Evolutionary conservation across 768 basidiomycete species (phyloP), one percentile per base, ranked within the genome.

Genomic region (Suillus hirtellus): DNA sequence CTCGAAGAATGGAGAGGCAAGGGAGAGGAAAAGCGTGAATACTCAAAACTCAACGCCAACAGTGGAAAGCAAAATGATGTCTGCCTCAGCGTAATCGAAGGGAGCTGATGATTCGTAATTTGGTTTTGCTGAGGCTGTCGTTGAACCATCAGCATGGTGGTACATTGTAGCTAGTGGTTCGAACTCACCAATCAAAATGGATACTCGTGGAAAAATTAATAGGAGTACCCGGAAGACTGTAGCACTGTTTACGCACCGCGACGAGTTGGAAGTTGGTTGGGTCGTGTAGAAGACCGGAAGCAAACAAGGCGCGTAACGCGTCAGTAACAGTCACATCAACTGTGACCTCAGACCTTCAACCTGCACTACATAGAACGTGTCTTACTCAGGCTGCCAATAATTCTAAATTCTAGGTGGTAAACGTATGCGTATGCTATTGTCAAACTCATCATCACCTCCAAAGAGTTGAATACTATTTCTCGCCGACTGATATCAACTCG

Each of bases 1-100:
- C 37, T 71, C 65, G 63, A 78, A 81, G 64, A 75, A 69, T 0
- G 75, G 69, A 12, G 78, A 79, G 0, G 77, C 69, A 19, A 76
- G 69, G 14, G 70, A 68, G 21, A 78, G 74, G 46, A 78, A 71
- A 6, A 69, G 63, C 19, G 68, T 76, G 66, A 77, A 75, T 14
- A 75, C 59, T 11, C 66, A 69, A 54, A 78, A 69, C 59, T 79
- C 69, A 43, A 75, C 56, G 9, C 67, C 65, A 65, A 75, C 73
- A 6, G 67, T 69, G 21, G 71, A 70, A 7, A 66, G 73, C 11
- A 75, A 40, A 34, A 74, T 68, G 42, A 75, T 34, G 35, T 73
- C 67, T 4, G 61, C 66, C 38, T 70, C 66, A 14, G 59, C 44
- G 40, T 75, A 69, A 55, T 69, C 62, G 17, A 72, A 74, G 1